Evolutionary conservation across 78 protist species (phyloP), one percentile per base, ranked within the genome.

Genomic region (Emiliania huxleyi): DNA sequence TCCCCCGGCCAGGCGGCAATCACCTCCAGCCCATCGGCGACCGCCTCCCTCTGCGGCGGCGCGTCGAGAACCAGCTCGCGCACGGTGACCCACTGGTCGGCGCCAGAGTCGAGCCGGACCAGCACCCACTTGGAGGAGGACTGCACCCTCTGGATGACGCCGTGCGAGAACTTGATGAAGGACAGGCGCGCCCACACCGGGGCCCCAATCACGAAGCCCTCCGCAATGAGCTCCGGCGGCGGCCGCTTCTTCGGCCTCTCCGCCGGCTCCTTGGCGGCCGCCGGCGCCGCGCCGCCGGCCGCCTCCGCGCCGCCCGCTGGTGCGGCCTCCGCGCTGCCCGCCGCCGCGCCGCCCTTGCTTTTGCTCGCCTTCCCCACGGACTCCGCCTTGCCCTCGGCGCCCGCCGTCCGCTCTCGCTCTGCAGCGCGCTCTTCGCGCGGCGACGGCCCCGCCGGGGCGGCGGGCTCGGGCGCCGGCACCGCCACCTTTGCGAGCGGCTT

Each of bases 31-130:
- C 85, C 85, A 1, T 37, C 48, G 18, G 26, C 1, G 48, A 77
- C 35, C 46, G 25, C 1, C 19, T 15, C 48, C 21, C n/a, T 45
- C 48, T 40, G 29, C 25, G 46, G 48, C 85, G 1, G 8, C 85
- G 44, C 21, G 46, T 77, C 85, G 85, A 77, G 44, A 22, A 77
- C 85, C 29, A 77, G 15, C n/a, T 77, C 85, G 44, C 85, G 85
- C 46, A 23, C 44, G 26, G 85, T 77, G 29, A 77, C 85, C 85
- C 85, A 77, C 46, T 77, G 85, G 33, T 1, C 19, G 46, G 44
- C 8, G 33, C 23, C 85, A 29, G 11, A 12, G 33, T 77, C 85
- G 12, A 77, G 23, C 21, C 19, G 6, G 23, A 77, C 46, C 3
- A 77, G 18, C 29, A 77, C 26, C 85, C 85, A 77, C 46, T 77